These are phyloP conservation scores for Irpex sp. DNA, from an alignment of 1,284 basidiomycete species.

Conservation along the genomic window DNA sequence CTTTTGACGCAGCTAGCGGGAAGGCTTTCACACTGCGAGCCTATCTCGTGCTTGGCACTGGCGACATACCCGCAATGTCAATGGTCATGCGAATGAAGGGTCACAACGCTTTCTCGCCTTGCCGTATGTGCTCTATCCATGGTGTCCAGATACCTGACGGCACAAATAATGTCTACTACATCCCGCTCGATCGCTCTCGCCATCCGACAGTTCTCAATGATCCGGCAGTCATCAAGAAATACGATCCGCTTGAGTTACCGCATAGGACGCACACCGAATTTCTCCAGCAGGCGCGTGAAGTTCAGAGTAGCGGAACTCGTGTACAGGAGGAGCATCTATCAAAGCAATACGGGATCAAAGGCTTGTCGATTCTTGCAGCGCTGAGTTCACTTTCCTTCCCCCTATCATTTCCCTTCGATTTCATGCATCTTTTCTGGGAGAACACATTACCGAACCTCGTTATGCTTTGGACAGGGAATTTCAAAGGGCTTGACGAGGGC, in stretches of 20 bases:
- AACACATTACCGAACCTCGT: slow-evolving; percentile 38
- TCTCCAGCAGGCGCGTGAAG: slow-evolving; percentile 29
- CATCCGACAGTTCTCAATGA: slow-evolving; percentile 8
- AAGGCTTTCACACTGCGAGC: slow-evolving; percentile 33
- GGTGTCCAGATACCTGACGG: slow-evolving; percentile 29
- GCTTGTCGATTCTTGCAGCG: slow-evolving; percentile 28
- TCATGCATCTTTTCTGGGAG: slow-evolving; percentile 46
- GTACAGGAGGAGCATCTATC: slow-evolving; percentile 24
- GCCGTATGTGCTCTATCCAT: slow-evolving; percentile 39
- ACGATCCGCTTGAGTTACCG: slow-evolving; percentile 34
- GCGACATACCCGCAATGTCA: slow-evolving; percentile 43
- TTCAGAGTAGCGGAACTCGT: slow-evolving; percentile 24
- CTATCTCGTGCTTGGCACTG: slow-evolving; percentile 36
- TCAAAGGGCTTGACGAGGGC: slow-evolving; percentile 35
- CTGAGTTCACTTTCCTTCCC: slow-evolving; percentile 37
- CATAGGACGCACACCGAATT: slow-evolving; percentile 32
- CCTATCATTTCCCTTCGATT: slow-evolving; percentile 40
- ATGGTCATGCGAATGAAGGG: slow-evolving; percentile 45
- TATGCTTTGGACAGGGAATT: slow-evolving; percentile 35
- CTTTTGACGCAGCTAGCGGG: slow-evolving; percentile 25
- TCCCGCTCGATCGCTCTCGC: slow-evolving; percentile 26
- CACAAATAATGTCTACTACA: slow-evolving; percentile 28
- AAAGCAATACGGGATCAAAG: slow-evolving; percentile 39
- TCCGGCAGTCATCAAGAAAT: slow-evolving; percentile 14
- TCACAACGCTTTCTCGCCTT: slow-evolving; percentile 40